Base-by-base conservation (phyloP, 2,329 filamentous ascomycete species). In the Penicillium sp. region DNA sequence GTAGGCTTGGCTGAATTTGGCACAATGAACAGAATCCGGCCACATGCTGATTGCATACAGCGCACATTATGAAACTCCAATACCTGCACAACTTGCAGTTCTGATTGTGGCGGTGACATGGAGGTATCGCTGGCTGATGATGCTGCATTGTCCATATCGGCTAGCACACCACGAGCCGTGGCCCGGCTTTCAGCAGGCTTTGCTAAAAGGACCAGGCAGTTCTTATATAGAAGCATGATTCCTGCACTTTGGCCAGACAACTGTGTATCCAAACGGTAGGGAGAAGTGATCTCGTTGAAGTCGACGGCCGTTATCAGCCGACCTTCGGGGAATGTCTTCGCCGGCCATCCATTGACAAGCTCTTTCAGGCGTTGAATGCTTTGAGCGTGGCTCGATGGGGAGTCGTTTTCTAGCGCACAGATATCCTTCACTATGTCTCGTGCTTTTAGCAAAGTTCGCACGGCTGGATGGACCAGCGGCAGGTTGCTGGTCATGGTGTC, bases 401-500 rank as follows among this genome's bases (percentile, higher is more conserved):
- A 66, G 66, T 89, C 69, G 76, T 89, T 81, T 65, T 97, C 93
- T 76, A 97, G 87, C 14, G 93, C 95, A 73, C 94, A 99, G 40
- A 99, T 99, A 50, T 96, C 94, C 18, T 92, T 91, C 61, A 99
- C 91, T 49, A 96, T 89, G 70, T 97, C 94, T 61, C 93, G 84
- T 0, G 94, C 92, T 69, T 91, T 92, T 39, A 97, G 82, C 75
- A 99, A 87, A 2, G 83, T 81, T 61, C 89, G 87, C 49, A 96
- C 80, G 0, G 92, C 92, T 2, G 91, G 90, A 69, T 97, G 92
- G 8, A 89, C 86, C 47, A 92, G 84, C 4, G 93, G 92, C 16
- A 97, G 81, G 57, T 89, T 91, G 61, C 87, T 86, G 44, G 94
- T 84, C 67, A 99, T 97, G 67, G 95, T 92, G 75, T 99, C 94